Evolutionary conservation across 2,329 filamentous ascomycete species (phyloP).

Genomic region (Dothideomycetidae sp.): DNA sequence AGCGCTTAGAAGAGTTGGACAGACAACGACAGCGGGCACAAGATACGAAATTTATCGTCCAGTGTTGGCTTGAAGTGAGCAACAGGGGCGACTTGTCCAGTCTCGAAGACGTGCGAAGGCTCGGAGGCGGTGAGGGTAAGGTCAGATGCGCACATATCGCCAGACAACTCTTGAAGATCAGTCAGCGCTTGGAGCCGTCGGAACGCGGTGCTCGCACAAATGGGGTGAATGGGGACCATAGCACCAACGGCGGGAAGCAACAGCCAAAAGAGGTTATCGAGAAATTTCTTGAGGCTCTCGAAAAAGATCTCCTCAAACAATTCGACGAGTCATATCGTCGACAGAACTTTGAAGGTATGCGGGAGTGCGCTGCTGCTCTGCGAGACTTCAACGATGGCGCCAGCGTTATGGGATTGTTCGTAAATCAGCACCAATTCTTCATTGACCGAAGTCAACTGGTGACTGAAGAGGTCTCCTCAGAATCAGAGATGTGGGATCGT

Average conservation of each 20-base stretch:
- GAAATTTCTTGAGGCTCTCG: slow-evolving; percentile 88
- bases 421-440: slow-evolving; percentile 99
- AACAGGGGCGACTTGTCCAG: slow-evolving; percentile 74
- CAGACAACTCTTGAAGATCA: slow-evolving; percentile 84
- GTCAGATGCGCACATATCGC: slow-evolving; percentile 89
- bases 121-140: slow-evolving; percentile 79
- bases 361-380: slow-evolving; percentile 85
- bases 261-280: slow-evolving; percentile 65
- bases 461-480: slow-evolving; percentile 65
- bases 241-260: slow-evolving; percentile 15
- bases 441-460: slow-evolving; percentile 90
- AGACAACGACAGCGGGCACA: slow-evolving; percentile 77
- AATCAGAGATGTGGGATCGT: slow-evolving; percentile 68
- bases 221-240: slow-evolving; percentile 39
- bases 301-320: slow-evolving; percentile 88
- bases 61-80: slow-evolving; percentile 93
- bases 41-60: slow-evolving; percentile 87
- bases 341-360: slow-evolving; percentile 96
- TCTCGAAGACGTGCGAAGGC: slow-evolving; percentile 76
- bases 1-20: slow-evolving; percentile 85
- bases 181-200: slow-evolving; percentile 68
- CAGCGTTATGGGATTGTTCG: slow-evolving; percentile 89
- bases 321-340: slow-evolving; percentile 95
- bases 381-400: slow-evolving; percentile 92
- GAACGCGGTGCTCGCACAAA: slow-evolving; percentile 23